Evolutionary conservation across 2,329 filamentous ascomycete species (phyloP).

Genomic region (Claviceps sp.): DNA sequence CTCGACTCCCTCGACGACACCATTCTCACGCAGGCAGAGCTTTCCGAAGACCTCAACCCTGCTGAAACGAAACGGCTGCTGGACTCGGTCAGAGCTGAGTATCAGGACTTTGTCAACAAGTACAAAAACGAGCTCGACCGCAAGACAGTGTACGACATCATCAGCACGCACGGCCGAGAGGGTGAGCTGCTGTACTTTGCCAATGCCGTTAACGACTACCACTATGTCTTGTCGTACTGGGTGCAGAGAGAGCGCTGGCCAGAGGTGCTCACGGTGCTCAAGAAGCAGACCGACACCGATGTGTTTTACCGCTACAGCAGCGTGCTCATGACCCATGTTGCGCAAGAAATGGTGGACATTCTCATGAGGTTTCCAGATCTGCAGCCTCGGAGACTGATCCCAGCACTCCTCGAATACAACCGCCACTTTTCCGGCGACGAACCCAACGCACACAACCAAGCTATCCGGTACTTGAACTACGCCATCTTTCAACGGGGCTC

Average conservation of each 20-base stretch:
- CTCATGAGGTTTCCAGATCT: conserved; percentile 83
- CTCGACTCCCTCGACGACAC: conserved; percentile 89
- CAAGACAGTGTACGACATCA: conserved; percentile 89
- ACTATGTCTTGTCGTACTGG: conserved; percentile 95
- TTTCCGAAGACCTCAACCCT: conserved; percentile 57
- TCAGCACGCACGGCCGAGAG: conserved; percentile 88
- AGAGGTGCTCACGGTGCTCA: conserved; percentile 75
- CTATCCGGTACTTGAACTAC: conserved; percentile 83
- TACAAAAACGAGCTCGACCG: conserved; percentile 80
- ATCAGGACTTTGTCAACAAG: conserved; percentile 72
- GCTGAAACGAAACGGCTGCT: conserved; percentile 62
- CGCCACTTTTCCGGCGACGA: conserved; percentile 51
- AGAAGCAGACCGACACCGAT: conserved; percentile 82
- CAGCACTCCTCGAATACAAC: conserved; percentile 88
- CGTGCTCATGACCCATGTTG: conserved; percentile 83
- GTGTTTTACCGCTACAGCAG: conserved; percentile 96
- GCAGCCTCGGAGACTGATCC: conserved; percentile 77
- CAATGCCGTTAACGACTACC: conserved; percentile 76
- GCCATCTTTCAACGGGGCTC: conserved; percentile 79
- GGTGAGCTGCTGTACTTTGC: conserved; percentile 87
- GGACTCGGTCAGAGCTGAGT: conserved; percentile 59
- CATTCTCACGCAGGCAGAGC: conserved; percentile 76
- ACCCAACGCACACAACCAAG: conserved; percentile 67
- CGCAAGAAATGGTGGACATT: conserved; percentile 82
- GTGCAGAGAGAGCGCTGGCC: conserved; percentile 87